Evolutionary conservation across 2,329 filamentous ascomycete genomes (phyloP), one percentile per base, ranked within the genome.

Genomic region (Xylaria sp.): DNA sequence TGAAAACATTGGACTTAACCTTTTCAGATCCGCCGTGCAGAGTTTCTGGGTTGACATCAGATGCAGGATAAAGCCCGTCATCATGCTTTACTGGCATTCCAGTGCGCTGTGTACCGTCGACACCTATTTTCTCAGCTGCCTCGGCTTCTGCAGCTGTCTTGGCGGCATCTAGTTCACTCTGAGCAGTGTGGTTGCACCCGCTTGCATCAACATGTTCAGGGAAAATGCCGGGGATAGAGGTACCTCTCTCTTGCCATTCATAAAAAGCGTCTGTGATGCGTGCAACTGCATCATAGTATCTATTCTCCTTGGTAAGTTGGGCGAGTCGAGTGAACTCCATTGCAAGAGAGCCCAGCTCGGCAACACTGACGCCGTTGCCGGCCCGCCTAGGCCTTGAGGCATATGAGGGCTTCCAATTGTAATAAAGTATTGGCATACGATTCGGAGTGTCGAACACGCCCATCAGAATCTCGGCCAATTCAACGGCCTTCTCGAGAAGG

Each of bases 321-420:
- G 94, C 92, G 54, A 98, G 85, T 18, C 94, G 89, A 0, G 94
- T 97, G 79, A 98, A 97, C 79, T 98, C 94, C 84, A 98, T 86
- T 9, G 91, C 91, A 71, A 98, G 83, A 12, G 92, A 93, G 1
- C 92, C 94, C 39, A 96, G 80, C 80, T 96, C 93, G n/a, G 89
- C 89, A 39, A 90, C 80, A 74, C 86, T 82, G n/a, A 87, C 87
- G 58, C 82, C 80, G 5, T 78, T 81, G 67, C 84, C 82, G 1
- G 92, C 92, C 28, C 87, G 85, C 74, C 90, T 91, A 7, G 90
- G 88, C 72, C 90, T 86, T 3, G 87, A 88, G 10, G 88, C 86
- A 74, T 84, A 89, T 18, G 86, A 81, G 73, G 91, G 92, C 74
- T 88, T 87, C 93, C 92, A 97, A 71, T 86, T 83, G 81, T 95